Conservation (phyloP, 495 filamentous ascomycete genomes). For the Cercophora newfieldiana region DNA sequence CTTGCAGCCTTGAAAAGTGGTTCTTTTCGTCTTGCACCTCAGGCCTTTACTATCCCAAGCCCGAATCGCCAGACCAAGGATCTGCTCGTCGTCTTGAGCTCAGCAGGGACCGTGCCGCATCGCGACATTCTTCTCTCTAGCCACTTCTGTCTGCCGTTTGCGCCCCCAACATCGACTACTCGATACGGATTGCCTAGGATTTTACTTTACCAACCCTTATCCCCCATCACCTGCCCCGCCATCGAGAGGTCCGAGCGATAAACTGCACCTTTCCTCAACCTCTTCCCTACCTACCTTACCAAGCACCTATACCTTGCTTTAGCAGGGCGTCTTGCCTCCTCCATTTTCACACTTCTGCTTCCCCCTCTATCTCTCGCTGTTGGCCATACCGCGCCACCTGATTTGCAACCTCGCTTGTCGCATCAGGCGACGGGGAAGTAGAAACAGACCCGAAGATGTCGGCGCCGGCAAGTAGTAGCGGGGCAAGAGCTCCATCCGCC, state of each 20-base stretch:
- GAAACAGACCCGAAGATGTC: background rate
- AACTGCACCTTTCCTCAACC: conserved; percentile 1
- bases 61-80: background rate
- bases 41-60: background rate
- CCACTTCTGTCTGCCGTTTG: conserved; percentile 5
- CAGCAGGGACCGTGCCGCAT: background rate
- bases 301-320: too few species aligned
- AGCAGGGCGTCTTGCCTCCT: background rate
- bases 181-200: background rate
- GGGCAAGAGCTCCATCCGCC: background rate
- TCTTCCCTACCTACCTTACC: too few species aligned
- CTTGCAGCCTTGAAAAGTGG: background rate
- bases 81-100: background rate
- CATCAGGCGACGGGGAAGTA: background rate
- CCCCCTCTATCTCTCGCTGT: background rate
- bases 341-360: background rate
- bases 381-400: background rate
- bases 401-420: background rate
- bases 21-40: background rate
- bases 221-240: conserved; percentile 1
- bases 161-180: conserved; percentile 8
- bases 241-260: conserved; percentile 16
- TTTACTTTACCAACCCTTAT: background rate
- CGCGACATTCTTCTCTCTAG: background rate
- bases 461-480: background rate